Percentiles rank a stretch among this genome's conserved stretches.
These are phyloP conservation scores for Opeltia flavorubescens DNA, from an alignment of 495 filamentous ascomycete species.

Conservation along the genomic window DNA sequence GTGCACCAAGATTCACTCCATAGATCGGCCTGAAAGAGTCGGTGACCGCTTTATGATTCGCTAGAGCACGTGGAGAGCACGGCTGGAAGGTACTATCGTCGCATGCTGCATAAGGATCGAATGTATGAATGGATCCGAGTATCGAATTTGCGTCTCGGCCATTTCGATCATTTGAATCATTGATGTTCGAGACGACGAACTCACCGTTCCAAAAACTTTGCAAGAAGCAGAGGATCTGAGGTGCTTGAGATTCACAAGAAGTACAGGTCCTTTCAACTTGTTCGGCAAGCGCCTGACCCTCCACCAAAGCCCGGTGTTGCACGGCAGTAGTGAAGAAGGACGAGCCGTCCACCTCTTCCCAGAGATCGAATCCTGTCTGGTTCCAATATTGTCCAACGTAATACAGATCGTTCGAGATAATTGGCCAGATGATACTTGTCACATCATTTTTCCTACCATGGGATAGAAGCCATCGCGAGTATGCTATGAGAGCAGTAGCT, in stretches of 20 bases:
- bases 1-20: constrained; percentile 23
- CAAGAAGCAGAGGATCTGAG: constrained; percentile 36
- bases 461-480: constrained; percentile 25
- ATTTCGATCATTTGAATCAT: constrained; percentile 25
- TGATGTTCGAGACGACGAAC: constrained; percentile 28
- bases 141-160: constrained; percentile 35
- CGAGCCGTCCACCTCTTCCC: constrained; percentile 51
- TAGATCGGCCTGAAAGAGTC: constrained; percentile 39
- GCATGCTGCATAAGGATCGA: constrained; percentile 34
- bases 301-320: constrained; percentile 12
- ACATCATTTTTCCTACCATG: constrained; percentile 24
- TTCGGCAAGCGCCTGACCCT: background rate
- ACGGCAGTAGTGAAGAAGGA: constrained; percentile 50
- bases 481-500: constrained; percentile 25
- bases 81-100: constrained; percentile 36
- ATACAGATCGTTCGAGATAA: constrained; percentile 41
- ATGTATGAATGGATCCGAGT: constrained; percentile 29
- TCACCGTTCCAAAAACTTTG: constrained; percentile 33
- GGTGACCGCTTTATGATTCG: constrained; percentile 33
- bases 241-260: constrained; percentile 31
- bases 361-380: constrained; percentile 38
- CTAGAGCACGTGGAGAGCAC: constrained; percentile 30
- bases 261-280: constrained; percentile 20
- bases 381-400: constrained; percentile 65
- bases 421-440: constrained; percentile 31